Conservation (phyloP, 176 grass and related monocot species). For the Eremochloa ophiuroides region DNA sequence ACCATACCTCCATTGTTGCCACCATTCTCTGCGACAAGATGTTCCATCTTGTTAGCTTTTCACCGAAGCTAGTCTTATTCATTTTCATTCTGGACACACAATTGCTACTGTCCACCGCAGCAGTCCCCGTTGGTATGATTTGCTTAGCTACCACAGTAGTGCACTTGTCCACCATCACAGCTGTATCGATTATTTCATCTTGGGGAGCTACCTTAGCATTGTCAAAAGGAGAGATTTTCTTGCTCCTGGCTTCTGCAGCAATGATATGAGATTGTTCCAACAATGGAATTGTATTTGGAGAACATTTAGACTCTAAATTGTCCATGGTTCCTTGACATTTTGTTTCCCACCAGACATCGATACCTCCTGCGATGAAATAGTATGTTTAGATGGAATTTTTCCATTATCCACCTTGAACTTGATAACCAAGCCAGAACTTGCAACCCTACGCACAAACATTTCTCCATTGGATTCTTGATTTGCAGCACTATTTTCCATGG, state of each 20-base stretch:
- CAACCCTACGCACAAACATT: neutral
- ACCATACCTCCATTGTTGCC: neutral
- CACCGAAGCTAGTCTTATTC: neutral
- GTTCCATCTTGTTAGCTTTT: neutral
- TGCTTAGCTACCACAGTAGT: neutral
- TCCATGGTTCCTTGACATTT: neutral
- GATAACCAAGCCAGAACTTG: neutral
- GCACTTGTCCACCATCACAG: neutral
- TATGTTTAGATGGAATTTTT: neutral
- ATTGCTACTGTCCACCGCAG: neutral
- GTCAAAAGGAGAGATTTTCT: neutral
- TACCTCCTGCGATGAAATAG: neutral
- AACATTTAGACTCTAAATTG: neutral
- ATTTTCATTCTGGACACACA: too few relatives aligned
- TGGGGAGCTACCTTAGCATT: neutral
- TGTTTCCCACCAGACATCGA: neutral
- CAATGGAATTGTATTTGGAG: neutral
- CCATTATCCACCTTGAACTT: slow-evolving; percentile 5
- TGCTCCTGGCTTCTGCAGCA: neutral
- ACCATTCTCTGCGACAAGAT: neutral
- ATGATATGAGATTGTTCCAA: neutral
- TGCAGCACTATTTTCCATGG: neutral
- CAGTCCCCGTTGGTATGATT: neutral
- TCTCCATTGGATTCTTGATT: neutral
- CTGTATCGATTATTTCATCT: neutral